phyloP scores from a whole-genome alignment of 2,329 filamentous ascomycete species.

The Penicillium decumbens region DNA sequence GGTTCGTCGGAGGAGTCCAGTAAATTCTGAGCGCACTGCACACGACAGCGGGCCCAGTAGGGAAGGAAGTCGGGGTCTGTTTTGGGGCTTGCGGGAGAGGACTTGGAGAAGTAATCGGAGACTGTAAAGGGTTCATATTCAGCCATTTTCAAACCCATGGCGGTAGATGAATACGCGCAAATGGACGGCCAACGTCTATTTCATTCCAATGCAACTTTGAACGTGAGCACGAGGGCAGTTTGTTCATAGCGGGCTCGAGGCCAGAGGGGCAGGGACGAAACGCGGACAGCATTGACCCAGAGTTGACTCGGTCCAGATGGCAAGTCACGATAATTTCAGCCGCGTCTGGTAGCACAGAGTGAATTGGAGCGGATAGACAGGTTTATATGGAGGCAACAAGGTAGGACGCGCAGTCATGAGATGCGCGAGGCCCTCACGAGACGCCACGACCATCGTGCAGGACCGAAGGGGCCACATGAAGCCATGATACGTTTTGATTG shows the following conservation, averaged over 20 bases:
- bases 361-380: constrained; percentile 1
- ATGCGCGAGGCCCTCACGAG: constrained; percentile 20
- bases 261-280: neutral
- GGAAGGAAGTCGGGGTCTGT: constrained; percentile 25
- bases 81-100: constrained; percentile 9
- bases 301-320: constrained; percentile 7
- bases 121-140: constrained; percentile 27
- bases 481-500: constrained; percentile 14
- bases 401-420: constrained; percentile 17
- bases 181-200: constrained; percentile 1
- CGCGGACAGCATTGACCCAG: neutral
- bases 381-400: constrained; percentile 9
- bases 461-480: constrained; percentile 9
- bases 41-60: constrained; percentile 38
- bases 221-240: constrained; percentile 6
- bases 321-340: constrained; percentile 19
- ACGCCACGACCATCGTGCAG: constrained; percentile 8
- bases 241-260: constrained; percentile 10
- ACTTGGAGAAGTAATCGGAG: constrained; percentile 12
- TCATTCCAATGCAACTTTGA: constrained; percentile 3
- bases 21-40: constrained; percentile 39
- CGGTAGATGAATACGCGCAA: neutral
- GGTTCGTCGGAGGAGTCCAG: constrained; percentile 39
- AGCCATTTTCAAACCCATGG: constrained; percentile 26
- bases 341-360: constrained; percentile 14